These are phyloP conservation scores for Cyphellophora attinorum DNA, from an alignment of 2,329 filamentous ascomycete species.

Conservation along the genomic window DNA sequence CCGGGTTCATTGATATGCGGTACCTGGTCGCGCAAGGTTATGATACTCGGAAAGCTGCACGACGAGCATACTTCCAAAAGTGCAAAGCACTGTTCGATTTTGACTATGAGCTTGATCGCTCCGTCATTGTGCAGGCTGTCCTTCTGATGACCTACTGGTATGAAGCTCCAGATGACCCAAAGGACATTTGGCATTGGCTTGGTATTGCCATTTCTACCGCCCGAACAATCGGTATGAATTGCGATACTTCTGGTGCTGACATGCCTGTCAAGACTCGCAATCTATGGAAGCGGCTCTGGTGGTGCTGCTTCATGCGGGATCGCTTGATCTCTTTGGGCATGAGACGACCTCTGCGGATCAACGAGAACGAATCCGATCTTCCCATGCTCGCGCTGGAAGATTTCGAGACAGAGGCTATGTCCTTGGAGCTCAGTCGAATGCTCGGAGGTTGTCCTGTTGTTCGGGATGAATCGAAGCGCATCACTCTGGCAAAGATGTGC, in stretches of 20 bases:
- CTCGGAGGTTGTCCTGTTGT: conserved; percentile 61
- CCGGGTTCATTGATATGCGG: conserved; percentile 76
- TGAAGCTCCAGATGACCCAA: conserved; percentile 91
- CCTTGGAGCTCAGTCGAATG: conserved; percentile 59
- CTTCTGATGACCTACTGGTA: conserved; percentile 97
- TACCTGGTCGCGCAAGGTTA: conserved; percentile 70
- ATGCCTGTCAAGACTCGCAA: conserved; percentile 67
- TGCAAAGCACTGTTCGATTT: conserved; percentile 81
- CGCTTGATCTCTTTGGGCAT: conserved; percentile 86
- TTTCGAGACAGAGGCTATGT: conserved; percentile 65
- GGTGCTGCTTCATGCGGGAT: conserved; percentile 94
- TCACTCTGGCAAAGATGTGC: conserved; percentile 75
- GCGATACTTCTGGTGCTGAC: conserved; percentile 68
- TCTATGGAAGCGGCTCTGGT: conserved; percentile 94
- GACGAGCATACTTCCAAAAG: conserved; percentile 82
- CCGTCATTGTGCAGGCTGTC: conserved; percentile 78
- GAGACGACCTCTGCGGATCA: conserved; percentile 84
- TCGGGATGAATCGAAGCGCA: conserved; percentile 63
- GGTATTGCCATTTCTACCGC: conserved; percentile 87
- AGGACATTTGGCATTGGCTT: conserved; percentile 99
- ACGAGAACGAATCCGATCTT: conserved; percentile 87
- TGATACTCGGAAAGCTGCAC: conserved; percentile 64
- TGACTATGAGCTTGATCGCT: conserved; percentile 84
- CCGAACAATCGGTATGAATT: conserved; percentile 86
- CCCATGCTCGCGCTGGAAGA: conserved; percentile 78